Conservation (phyloP, 306 rosid species). For the Sesbania bispinosa region DNA sequence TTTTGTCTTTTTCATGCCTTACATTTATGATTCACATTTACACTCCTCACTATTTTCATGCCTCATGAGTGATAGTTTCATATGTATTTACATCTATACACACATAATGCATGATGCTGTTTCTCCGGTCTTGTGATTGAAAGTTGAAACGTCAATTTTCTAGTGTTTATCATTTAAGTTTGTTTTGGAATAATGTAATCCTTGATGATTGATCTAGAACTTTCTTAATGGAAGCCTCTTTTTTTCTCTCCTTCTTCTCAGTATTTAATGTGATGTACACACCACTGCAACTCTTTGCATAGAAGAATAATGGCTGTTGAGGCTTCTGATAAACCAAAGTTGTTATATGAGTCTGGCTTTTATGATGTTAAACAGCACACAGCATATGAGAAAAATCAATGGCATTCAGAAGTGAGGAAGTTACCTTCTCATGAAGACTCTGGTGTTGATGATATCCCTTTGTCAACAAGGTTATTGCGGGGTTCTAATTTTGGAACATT, state of each 20-base stretch:
- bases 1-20: too few species aligned
- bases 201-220: neutral
- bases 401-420: slow-evolving; percentile 5
- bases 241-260: neutral
- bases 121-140: neutral
- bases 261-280: slow-evolving; percentile 1
- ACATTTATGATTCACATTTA: too few species aligned
- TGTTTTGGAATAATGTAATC: neutral
- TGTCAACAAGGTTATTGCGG: too few species aligned
- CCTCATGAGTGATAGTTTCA: too few species aligned
- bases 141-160: neutral
- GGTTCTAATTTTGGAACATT: neutral
- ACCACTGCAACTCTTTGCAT: neutral
- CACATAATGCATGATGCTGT: neutral
- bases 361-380: neutral
- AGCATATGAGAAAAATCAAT: neutral
- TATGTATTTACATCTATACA: too few species aligned
- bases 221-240: neutral
- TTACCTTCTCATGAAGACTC: neutral
- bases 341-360: neutral
- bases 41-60: too few species aligned
- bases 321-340: neutral
- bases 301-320: slow-evolving; percentile 12
- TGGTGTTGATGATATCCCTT: slow-evolving; percentile 9
- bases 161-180: neutral